These are phyloP conservation scores for Syncephalastrum contaminatum DNA, from an alignment of 371 early-diverging fungal species.

Conservation along the genomic window DNA sequence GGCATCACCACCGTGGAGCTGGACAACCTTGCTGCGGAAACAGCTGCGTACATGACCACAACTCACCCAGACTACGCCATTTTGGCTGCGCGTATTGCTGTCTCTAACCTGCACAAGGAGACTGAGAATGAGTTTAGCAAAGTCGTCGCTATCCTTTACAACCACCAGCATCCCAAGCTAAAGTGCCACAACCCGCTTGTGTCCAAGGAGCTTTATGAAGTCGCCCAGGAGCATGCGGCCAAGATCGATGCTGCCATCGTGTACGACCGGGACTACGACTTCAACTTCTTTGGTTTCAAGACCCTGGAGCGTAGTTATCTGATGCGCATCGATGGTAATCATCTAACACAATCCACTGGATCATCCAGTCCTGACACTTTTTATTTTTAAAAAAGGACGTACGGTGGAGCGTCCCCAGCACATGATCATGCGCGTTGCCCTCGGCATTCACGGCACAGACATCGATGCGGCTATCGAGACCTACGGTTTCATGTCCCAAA, in stretches of 20 bases:
- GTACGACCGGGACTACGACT: conserved; percentile 91
- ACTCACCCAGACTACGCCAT: conserved; percentile 93
- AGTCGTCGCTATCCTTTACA: conserved; percentile 63
- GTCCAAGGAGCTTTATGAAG: conserved; percentile 61
- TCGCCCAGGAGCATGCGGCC: conserved; percentile 70
- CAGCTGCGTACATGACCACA: conserved; percentile 87
- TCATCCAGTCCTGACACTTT: not conserved
- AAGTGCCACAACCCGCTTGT: conserved; percentile 77
- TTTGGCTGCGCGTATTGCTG: conserved; percentile 89
- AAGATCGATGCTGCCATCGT: conserved; percentile 85
- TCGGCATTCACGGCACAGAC: conserved; percentile 91
- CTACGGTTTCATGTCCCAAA: conserved; percentile 86
- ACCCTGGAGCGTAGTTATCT: conserved; percentile 93
- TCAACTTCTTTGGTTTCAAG: conserved; percentile 97
- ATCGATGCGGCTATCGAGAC: conserved; percentile 89
- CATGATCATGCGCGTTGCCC: conserved; percentile 93
- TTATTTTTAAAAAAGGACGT: conserved; percentile 3
- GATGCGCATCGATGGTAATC: conserved; percentile 71
- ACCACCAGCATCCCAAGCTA: conserved; percentile 79
- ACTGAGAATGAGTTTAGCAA: conserved; percentile 80
- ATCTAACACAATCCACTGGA: not conserved
- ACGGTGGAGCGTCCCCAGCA: conserved; percentile 95
- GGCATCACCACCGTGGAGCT: conserved; percentile 89
- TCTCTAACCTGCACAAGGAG: conserved; percentile 90
- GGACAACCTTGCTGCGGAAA: conserved; percentile 91